Base-by-base conservation (phyloP, 805 yeast species). In the Sugiyamaella boreocaroliniensis region DNA sequence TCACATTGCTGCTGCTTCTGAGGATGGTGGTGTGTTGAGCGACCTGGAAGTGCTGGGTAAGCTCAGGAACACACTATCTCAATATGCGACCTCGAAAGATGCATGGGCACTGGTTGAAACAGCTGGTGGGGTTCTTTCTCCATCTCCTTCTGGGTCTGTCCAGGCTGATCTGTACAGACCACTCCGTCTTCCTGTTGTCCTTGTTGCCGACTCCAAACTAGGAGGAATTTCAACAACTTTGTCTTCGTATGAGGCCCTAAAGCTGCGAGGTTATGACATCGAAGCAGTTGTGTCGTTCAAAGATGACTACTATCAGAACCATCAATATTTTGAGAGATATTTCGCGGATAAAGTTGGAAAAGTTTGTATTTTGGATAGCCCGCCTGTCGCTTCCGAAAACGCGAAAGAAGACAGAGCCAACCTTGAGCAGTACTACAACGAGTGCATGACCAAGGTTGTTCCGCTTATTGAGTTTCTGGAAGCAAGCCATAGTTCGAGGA, bases 101-200 rank as follows among this genome's bases (percentile, higher is more conserved):
- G 29, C 32, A 2, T 60, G 56, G 54, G 57, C 56, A 26, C 45
- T 60, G 12, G 55, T 58, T 9, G 63, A 60, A 52, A 57, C 63
- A 8, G 63, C 63, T 29, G 63, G 63, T 10, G 63, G 63, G 2
- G 60, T 53, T 6, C 50, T 58, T 16, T 59, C 63, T 18, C 63
- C 63, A 2, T 45, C 54, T 9, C 59, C 59, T 5, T 44, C 57
- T 6, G 54, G 54, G 7, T 47, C 56, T 1, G 49, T 53, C 2
- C 63, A 60, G 47, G 61, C 62, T 12, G 63, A 60, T 49, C 32
- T 59, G 14, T 59, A 51, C 42, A 45, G 63, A 43, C 55, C 55
- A 2, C 45, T 59, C 29, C 48, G 63, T 11, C 47, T 60, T 12
- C 63, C 63, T 0, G 58, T 54, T 12, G 45, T 58, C 18, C 51